phyloP scores from a whole-genome alignment of 192 early-diverging fungal species.

The Umbelopsis isabellina region DNA sequence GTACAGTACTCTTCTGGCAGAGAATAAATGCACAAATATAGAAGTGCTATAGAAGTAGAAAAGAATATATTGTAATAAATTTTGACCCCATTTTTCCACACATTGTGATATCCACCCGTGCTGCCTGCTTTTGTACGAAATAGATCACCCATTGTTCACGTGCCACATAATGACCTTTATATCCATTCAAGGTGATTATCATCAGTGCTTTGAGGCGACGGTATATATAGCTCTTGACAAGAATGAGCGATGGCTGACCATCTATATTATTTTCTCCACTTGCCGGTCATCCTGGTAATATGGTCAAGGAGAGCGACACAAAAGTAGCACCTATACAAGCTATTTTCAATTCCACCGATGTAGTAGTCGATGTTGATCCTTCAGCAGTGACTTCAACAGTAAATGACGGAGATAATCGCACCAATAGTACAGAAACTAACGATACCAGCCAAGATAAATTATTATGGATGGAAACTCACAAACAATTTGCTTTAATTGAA shows the following conservation, averaged over 20 bases:
- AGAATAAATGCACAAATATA: neutral
- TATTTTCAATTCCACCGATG: neutral
- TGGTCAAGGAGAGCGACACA: neutral
- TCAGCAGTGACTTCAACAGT: neutral
- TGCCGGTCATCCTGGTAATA: neutral
- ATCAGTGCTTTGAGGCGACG: too few species aligned
- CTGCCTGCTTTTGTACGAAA: too few species aligned
- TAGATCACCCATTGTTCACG: too few species aligned
- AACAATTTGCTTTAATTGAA: conserved; percentile 2
- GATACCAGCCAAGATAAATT: neutral
- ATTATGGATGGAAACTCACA: conserved; percentile 6
- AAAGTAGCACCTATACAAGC: neutral
- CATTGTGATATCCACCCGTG: too few species aligned
- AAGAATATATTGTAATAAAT: conserved; percentile 6
- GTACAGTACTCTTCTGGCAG: conserved; percentile 41
- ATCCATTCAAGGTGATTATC: too few species aligned
- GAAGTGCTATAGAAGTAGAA: neutral
- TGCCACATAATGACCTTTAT: too few species aligned
- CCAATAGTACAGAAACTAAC: conserved; percentile 4
- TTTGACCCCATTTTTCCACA: neutral
- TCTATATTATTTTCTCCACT: too few species aligned
- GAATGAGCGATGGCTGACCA: too few species aligned
- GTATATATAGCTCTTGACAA: too few species aligned
- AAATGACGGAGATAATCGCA: neutral
- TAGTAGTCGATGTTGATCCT: neutral